Evolutionary conservation across 148 eudicot species (phyloP), one percentile per base, ranked within the genome.

Genomic region (Rhododendron vialii): DNA sequence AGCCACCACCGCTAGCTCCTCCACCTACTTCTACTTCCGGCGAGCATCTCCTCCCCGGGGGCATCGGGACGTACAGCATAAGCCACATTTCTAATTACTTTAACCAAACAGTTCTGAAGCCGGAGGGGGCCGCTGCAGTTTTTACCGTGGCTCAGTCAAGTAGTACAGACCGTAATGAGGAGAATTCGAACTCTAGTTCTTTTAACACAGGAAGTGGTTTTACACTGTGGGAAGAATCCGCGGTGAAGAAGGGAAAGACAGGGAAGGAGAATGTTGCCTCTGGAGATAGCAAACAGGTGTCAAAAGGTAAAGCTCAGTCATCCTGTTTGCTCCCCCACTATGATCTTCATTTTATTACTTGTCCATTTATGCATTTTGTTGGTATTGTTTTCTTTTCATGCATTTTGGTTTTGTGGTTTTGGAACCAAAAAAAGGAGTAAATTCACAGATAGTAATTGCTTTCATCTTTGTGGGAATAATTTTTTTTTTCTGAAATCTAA

Each of bases 151-250:
- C 92, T 78, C 91, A 90, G 80, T 89, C 88, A 35, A 91, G 92
- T 86, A 91, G 94, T 86, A 89, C 88, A 73, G 91, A 90, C 36
- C 90, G 87, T 84, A 91, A 92, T 73, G 98, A 94, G 45, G 94
- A 92, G 38, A 94, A 92, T 87, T 94, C 98, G 22, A 93, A 92
- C 82, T 87, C 92, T 84, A 93, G 96, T 87, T 95, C 97, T 63
- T 92, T 71, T 30, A 71, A 95, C 85, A 85, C 96, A 0, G 97
- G 98, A 80, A 92, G 97, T 87, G 93, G 94, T 82, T 97, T 97
- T 93, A 92, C 95, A 2, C 84, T 97, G 86, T 97, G 98, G 98
- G 98, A 95, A 84, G 99, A 97, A 86, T 91, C 98, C 85, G 89
- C 88, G 2, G 84, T 86, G 35, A 93, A 87, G 84, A 95, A 93